phyloP scores from a whole-genome alignment of 2,329 filamentous ascomycete species.

The Coniochaeta pulveracea region DNA sequence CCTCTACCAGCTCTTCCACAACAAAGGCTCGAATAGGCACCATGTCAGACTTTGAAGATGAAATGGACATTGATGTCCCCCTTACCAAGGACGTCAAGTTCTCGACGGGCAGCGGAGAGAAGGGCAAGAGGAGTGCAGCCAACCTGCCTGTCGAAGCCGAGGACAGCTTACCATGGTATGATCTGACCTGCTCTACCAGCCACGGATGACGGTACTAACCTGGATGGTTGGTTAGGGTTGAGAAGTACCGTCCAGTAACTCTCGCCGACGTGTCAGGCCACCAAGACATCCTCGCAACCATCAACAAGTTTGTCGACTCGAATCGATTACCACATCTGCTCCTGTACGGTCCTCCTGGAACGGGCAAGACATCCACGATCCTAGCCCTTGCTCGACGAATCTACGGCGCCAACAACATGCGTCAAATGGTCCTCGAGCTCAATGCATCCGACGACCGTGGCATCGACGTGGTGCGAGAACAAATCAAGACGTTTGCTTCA shows the following conservation, averaged over 20 bases:
- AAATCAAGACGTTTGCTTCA: slow-evolving; percentile 98
- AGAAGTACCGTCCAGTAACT: slow-evolving; percentile 87
- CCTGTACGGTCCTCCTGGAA: slow-evolving; percentile 91
- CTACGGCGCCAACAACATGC: slow-evolving; percentile 84
- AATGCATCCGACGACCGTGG: slow-evolving; percentile 96
- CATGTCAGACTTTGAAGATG: slow-evolving; percentile 51
- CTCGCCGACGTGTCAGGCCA: slow-evolving; percentile 91
- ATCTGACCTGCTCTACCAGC: not conserved
- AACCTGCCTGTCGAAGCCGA: slow-evolving; percentile 91
- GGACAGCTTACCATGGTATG: slow-evolving; percentile 83
- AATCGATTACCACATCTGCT: slow-evolving; percentile 93
- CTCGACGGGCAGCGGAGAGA: slow-evolving; percentile 60
- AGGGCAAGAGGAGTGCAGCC: slow-evolving; percentile 85
- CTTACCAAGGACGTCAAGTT: slow-evolving; percentile 47
- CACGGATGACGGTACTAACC: slow-evolving; percentile 6
- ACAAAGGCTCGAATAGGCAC: too few species aligned
- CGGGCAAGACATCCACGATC: slow-evolving; percentile 94
- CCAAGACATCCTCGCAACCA: slow-evolving; percentile 92
- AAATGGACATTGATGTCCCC: slow-evolving; percentile 48
- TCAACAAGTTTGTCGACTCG: slow-evolving; percentile 93
- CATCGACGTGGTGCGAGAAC: slow-evolving; percentile 94
- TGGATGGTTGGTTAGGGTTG: slow-evolving; percentile 51
- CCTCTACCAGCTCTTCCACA: too few species aligned
- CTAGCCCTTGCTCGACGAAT: slow-evolving; percentile 86
- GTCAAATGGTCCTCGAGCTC: slow-evolving; percentile 96